These are phyloP conservation scores for Eutrema yunnanense DNA, from an alignment of 345 rosid genomes.

Conservation along the genomic window DNA sequence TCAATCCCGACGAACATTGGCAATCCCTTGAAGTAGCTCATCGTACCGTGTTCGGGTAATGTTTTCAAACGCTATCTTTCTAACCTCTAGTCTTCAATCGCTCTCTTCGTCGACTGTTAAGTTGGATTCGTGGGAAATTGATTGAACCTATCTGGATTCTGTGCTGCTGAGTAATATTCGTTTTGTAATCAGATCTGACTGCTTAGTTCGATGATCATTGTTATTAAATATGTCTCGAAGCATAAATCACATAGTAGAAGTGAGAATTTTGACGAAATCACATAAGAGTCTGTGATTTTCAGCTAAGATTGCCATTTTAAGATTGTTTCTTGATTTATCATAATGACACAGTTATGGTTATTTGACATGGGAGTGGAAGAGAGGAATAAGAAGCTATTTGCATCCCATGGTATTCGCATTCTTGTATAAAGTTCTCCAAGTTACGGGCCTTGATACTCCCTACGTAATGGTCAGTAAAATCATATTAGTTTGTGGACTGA, in stretches of 20 bases:
- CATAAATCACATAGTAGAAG: not conserved
- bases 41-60: constrained; percentile 70
- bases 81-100: not conserved
- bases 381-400: constrained; percentile 83
- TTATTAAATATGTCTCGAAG: not conserved
- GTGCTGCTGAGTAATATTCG: not conserved
- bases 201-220: not conserved
- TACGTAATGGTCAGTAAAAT: constrained; percentile 54
- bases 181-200: not conserved
- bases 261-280: not conserved
- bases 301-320: not conserved
- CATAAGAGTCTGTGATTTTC: not conserved
- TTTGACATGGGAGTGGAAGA: constrained; percentile 94
- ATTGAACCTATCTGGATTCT: not conserved
- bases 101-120: not conserved
- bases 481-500: no score
- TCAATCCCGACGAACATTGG: constrained; percentile 96
- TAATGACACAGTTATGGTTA: constrained; percentile 73
- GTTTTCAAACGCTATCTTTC: not conserved
- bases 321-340: not conserved
- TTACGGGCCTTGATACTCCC: constrained; percentile 65
- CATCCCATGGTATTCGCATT: constrained; percentile 77
- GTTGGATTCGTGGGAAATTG: not conserved
- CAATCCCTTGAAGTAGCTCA: constrained; percentile 89
- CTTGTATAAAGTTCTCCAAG: constrained; percentile 59